A percentile compares a stretch with the other conserved stretches of the same genome.
phyloP scores from a whole-genome alignment of 305 asterid genomes.

The Plantago coronopus region DNA sequence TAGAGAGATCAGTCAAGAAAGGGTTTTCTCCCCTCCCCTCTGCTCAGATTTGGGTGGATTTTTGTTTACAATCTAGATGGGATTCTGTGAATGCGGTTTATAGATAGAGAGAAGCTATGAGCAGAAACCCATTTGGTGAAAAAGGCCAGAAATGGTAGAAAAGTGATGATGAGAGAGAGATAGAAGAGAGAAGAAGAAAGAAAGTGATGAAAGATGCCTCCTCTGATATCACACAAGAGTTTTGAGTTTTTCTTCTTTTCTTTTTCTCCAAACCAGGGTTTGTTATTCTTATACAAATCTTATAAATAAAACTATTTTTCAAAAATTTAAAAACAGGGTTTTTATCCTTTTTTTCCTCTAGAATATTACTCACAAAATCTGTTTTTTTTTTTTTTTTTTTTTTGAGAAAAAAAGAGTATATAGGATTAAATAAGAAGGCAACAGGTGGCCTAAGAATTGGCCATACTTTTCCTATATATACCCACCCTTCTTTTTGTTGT shows the following conservation, averaged over 20 bases:
- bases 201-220: neutral
- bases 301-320: no score
- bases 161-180: conserved; percentile 34
- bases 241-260: neutral
- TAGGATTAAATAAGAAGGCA: conserved; percentile 34
- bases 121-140: conserved; percentile 46
- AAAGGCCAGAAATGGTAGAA: conserved; percentile 40
- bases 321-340: no score
- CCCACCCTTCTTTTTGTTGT: conserved; percentile 22
- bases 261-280: conserved; percentile 9
- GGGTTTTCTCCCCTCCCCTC: conserved; percentile 20
- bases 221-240: neutral
- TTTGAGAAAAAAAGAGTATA: conserved; percentile 32
- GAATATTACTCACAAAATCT: no score
- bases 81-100: conserved; percentile 32
- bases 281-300: no score
- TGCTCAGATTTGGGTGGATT: conserved; percentile 48
- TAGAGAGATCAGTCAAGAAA: conserved; percentile 40
- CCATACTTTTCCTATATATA: conserved; percentile 20
- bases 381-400: no score
- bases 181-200: conserved; percentile 15
- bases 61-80: conserved; percentile 27
- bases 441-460: conserved; percentile 37
- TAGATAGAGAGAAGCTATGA: conserved; percentile 21
- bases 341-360: no score